Percentiles rank a stretch among this genome's conserved stretches.
phyloP scores from a whole-genome alignment of 2,329 filamentous ascomycete genomes.

The Colletotrichum chrysophilum region DNA sequence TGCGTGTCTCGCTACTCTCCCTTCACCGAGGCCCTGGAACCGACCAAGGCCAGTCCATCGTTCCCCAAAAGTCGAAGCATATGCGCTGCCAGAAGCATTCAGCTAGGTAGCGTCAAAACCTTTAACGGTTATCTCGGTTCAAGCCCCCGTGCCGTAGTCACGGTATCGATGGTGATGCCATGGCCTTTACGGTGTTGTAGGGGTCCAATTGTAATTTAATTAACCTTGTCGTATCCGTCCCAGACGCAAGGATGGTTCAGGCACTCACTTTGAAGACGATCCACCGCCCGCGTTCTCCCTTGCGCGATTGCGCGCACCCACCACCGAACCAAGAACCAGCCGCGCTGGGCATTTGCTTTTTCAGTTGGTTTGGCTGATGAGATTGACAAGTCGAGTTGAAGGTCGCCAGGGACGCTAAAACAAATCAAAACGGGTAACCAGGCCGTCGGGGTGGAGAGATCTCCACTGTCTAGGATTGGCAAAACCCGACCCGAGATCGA shows the following conservation, averaged over 20 bases:
- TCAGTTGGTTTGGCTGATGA: background rate
- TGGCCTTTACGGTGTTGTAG: background rate
- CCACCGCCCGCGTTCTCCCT: background rate
- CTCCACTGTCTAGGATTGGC: background rate
- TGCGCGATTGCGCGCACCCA: background rate
- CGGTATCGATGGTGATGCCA: background rate
- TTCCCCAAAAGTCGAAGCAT: background rate
- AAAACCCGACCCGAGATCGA: conserved; percentile 2
- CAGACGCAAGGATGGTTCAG: conserved; percentile 1
- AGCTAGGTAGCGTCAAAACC: background rate
- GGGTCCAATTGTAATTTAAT: background rate
- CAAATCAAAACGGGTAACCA: conserved; percentile 15
- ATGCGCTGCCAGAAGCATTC: background rate
- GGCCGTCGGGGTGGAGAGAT: background rate
- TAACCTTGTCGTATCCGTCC: background rate
- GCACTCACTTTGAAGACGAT: background rate
- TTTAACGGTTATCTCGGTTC: background rate
- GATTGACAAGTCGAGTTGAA: background rate
- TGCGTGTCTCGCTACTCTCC: background rate
- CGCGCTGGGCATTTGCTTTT: background rate
- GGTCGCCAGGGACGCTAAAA: background rate
- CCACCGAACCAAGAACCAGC: background rate
- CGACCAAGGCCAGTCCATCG: background rate
- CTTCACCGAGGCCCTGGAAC: background rate
- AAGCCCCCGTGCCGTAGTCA: background rate